Evolutionary conservation across 371 early-diverging fungal genomes (phyloP), one percentile per base, ranked within the genome.

Genomic region (Phascolomyces articulosus): DNA sequence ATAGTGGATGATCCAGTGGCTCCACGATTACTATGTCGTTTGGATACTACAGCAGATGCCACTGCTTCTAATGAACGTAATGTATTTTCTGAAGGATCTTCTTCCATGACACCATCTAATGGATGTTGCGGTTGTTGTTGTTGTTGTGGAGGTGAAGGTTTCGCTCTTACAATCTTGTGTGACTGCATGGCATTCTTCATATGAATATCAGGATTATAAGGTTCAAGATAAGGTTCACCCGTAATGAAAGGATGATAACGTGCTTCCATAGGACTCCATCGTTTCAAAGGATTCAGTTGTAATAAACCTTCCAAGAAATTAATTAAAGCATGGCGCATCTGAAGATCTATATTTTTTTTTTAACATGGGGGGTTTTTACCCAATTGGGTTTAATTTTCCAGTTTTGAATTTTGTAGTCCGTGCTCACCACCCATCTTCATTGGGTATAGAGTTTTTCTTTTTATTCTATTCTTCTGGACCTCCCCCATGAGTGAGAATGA

Each of bases 241-340:
- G 96, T 96, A 58, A 98, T 90, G 68, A 98, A 98, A 2, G 98
- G 99, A 66, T 98, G 99, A 65, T 91, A 76, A 16, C 87, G 79
- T 6, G 98, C 98, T 66, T 98, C 95, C 40, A 90, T 91, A 4
- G 99, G 97, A 3, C 94, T 90, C 96, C 96, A 96, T 59, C 99
- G 87, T 69, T 91, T 91, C 41, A 94, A 77, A 0, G 98, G 98
- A 61, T 98, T 95, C 16, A 98, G 69, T 55, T 90, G 88, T 62
- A 98, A 78, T 15, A 96, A 74, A 6, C 96, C 96, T 40, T 84
- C 78, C 13, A 98, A 63, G 71, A 98, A 98, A 74, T 98, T 96
- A 28, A 95, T 80, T 40, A 98, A 85, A 10, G 88, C 83, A n/a
- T 70, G 62, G 27, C 95, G 78, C 65, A 75, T 75, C 65, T 84